These are phyloP conservation scores for Lasiodiplodia hormozganensis DNA, from an alignment of 2,329 filamentous ascomycete genomes.

Conservation along the genomic window DNA sequence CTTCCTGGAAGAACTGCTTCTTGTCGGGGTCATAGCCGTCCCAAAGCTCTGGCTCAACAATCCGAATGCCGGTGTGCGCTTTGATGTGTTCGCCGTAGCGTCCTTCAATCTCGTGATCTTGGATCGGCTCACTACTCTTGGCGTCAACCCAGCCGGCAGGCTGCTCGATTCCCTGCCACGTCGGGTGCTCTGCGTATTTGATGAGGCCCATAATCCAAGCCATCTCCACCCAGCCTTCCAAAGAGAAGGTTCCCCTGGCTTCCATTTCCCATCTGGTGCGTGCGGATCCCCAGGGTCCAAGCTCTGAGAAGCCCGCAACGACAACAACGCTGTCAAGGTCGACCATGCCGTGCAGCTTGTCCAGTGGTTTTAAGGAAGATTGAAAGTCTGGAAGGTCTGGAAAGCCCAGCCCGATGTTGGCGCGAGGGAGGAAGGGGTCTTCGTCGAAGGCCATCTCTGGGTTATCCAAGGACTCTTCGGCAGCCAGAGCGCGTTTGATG, in stretches of 20 bases:
- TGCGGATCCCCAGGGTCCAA: slow-evolving; percentile 81
- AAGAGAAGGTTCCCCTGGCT: slow-evolving; percentile 81
- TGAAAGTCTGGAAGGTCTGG: slow-evolving; percentile 28
- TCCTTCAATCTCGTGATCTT: slow-evolving; percentile 40
- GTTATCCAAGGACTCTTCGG: slow-evolving; percentile 4
- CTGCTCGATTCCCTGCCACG: not conserved
- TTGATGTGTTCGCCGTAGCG: slow-evolving; percentile 43
- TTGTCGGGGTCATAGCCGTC: slow-evolving; percentile 34
- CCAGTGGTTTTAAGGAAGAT: not conserved
- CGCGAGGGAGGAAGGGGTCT: slow-evolving; percentile 8
- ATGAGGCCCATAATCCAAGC: slow-evolving; percentile 94
- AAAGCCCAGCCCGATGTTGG: slow-evolving; percentile 29
- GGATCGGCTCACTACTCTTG: slow-evolving; percentile 37
- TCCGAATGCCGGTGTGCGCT: slow-evolving; percentile 44
- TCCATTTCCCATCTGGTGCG: slow-evolving; percentile 93
- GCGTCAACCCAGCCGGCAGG: slow-evolving; percentile 41
- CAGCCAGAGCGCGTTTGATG: slow-evolving; percentile 28
- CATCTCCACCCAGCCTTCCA: slow-evolving; percentile 90
- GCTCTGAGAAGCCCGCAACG: slow-evolving; percentile 50
- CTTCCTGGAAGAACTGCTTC: slow-evolving; percentile 44
- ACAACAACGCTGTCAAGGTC: slow-evolving; percentile 49
- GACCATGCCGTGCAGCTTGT: slow-evolving; percentile 43
- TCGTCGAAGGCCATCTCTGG: slow-evolving; percentile 1
- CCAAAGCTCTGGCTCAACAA: slow-evolving; percentile 36
- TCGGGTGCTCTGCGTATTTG: slow-evolving; percentile 81